These are phyloP conservation scores for Lonicera japonica DNA, from an alignment of 129 eudicot species.

Conservation along the genomic window DNA sequence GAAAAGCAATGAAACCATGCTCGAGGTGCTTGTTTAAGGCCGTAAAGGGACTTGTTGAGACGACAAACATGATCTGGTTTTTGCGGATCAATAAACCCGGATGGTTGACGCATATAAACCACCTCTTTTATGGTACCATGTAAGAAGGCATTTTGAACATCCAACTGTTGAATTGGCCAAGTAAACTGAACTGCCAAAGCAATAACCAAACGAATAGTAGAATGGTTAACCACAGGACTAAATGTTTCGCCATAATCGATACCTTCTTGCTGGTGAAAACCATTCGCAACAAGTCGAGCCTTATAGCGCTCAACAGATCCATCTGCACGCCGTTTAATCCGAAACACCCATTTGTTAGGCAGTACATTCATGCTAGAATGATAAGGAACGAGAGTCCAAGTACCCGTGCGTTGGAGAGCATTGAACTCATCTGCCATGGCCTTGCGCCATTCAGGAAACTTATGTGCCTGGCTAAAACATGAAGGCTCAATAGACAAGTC, in stretches of 20 bases:
- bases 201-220: background rate
- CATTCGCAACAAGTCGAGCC: background rate
- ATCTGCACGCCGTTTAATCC: background rate
- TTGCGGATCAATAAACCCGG: background rate
- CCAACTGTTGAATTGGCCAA: background rate
- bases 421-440: too few relatives aligned
- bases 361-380: background rate
- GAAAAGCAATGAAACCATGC: background rate
- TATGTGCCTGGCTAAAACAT: too few relatives aligned
- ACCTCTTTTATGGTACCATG: background rate
- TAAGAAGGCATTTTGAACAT: background rate
- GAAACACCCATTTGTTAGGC: background rate
- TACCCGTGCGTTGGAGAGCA: too few relatives aligned
- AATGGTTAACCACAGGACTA: background rate
- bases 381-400: too few relatives aligned
- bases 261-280: background rate
- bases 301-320: background rate
- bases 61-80: background rate
- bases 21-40: background rate
- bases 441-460: too few relatives aligned
- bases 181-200: background rate
- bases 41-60: background rate
- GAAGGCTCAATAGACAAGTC: too few relatives aligned
- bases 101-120: background rate
- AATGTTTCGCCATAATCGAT: background rate